Percentiles rank a stretch among this genome's conserved stretches.
phyloP scores from a whole-genome alignment of 1,284 basidiomycete genomes.

The Rugosomyces carneus region DNA sequence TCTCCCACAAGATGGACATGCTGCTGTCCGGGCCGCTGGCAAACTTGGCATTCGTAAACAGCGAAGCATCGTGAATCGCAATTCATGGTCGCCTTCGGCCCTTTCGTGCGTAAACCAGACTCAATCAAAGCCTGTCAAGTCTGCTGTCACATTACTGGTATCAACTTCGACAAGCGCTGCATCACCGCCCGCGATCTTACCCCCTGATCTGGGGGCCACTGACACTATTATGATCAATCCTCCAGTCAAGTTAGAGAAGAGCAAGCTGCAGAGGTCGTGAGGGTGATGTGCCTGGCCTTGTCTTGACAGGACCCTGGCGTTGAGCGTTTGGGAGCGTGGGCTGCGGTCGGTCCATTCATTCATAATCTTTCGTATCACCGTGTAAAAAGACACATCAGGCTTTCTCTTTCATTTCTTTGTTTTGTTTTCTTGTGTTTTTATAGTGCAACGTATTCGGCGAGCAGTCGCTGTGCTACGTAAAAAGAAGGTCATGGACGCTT shows the following conservation, averaged over 20 bases:
- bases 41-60: slow-evolving; percentile 50
- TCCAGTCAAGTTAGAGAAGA: slow-evolving; percentile 15
- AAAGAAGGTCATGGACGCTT: slow-evolving; percentile 4
- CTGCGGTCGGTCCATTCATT: background rate
- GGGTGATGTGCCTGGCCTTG: background rate
- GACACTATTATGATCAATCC: slow-evolving; percentile 15
- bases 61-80: slow-evolving; percentile 43
- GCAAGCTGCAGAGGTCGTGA: slow-evolving; percentile 9
- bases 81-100: slow-evolving; percentile 42
- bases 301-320: too few relatives aligned
- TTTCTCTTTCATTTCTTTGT: background rate
- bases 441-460: background rate
- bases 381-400: background rate
- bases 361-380: background rate
- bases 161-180: slow-evolving; percentile 36
- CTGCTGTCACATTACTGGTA: slow-evolving; percentile 12
- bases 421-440: slow-evolving; percentile 7
- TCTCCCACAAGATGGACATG: slow-evolving; percentile 24
- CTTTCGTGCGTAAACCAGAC: slow-evolving; percentile 6
- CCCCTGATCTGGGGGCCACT: background rate
- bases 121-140: slow-evolving; percentile 1
- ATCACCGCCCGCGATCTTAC: slow-evolving; percentile 4
- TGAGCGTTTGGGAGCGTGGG: background rate
- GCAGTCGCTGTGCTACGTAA: background rate
- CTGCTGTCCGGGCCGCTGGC: slow-evolving; percentile 52